Evolutionary conservation across 257 asterid genomes (phyloP).

Genomic region (Scutellaria baicalensis): DNA sequence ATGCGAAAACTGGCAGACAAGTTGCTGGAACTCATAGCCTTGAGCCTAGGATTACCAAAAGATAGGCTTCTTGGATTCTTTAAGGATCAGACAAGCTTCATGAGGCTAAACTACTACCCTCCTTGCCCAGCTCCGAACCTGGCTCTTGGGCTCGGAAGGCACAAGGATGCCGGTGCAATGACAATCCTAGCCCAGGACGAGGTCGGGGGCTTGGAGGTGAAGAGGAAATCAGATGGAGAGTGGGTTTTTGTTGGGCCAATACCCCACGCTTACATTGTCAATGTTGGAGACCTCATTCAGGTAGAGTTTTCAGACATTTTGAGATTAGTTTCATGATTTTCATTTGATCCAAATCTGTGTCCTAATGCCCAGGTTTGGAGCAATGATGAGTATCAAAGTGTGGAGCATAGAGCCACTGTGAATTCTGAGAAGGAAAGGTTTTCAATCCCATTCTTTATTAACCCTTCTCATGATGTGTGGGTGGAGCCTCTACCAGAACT

Average conservation of each 20-base stretch:
- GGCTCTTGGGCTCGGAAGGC: constrained; percentile 75
- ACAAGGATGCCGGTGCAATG: constrained; percentile 58
- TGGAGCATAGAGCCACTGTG: constrained; percentile 67
- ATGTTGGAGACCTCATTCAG: constrained; percentile 67
- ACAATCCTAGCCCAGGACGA: constrained; percentile 64
- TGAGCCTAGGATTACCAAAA: constrained; percentile 46
- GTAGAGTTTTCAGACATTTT: constrained; percentile 11
- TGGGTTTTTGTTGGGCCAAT: constrained; percentile 69
- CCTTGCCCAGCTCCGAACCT: constrained; percentile 66
- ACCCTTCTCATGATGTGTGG: constrained; percentile 50
- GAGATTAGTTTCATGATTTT: background rate
- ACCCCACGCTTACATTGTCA: constrained; percentile 58
- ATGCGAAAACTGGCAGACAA: constrained; percentile 41
- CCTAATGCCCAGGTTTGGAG: constrained; percentile 52
- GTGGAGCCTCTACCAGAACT: constrained; percentile 52
- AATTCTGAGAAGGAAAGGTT: constrained; percentile 49
- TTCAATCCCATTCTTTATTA: constrained; percentile 62
- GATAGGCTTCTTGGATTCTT: constrained; percentile 44
- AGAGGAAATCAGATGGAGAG: constrained; percentile 61
- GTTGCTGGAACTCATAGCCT: constrained; percentile 44
- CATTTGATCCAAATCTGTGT: background rate
- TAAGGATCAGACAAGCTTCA: constrained; percentile 44
- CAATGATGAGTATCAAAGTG: constrained; percentile 67
- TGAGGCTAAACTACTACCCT: constrained; percentile 67
- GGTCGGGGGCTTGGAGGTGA: constrained; percentile 71